phyloP scores from a whole-genome alignment of 768 basidiomycete species.

The Pleurotus ostreatus region DNA sequence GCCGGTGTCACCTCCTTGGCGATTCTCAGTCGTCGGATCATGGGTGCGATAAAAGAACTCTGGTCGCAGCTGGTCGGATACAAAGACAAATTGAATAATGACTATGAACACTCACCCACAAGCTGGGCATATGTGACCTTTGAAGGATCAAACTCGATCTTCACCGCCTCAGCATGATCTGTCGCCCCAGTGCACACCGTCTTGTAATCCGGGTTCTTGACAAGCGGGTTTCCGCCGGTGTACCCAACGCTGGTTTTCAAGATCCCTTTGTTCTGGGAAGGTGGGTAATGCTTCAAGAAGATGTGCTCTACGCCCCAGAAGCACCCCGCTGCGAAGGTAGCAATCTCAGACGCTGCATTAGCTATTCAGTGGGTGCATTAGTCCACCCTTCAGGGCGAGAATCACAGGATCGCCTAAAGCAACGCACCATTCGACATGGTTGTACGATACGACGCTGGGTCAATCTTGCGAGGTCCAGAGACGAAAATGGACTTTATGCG shows the following conservation, averaged over 20 bases:
- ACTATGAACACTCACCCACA: slow-evolving; percentile 55
- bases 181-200: slow-evolving; percentile 80
- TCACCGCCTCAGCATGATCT: slow-evolving; percentile 84
- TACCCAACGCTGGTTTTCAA: slow-evolving; percentile 75
- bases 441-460: slow-evolving; percentile 2
- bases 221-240: slow-evolving; percentile 62
- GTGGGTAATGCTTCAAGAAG: slow-evolving; percentile 75
- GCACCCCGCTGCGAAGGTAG: slow-evolving; percentile 35
- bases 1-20: slow-evolving; percentile 75
- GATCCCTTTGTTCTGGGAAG: slow-evolving; percentile 68
- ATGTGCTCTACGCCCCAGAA: slow-evolving; percentile 90
- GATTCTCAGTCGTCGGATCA: slow-evolving; percentile 82
- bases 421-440: slow-evolving; percentile 4
- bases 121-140: slow-evolving; percentile 80
- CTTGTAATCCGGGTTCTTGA: slow-evolving; percentile 59
- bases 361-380: background rate
- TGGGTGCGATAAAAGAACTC: slow-evolving; percentile 96
- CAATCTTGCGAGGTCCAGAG: slow-evolving; percentile 3
- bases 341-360: background rate
- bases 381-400: slow-evolving; percentile 7
- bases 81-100: background rate
- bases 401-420: background rate
- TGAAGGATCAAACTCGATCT: slow-evolving; percentile 80
- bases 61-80: slow-evolving; percentile 18
- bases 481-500: slow-evolving; percentile 6